A percentile compares a stretch with the other conserved stretches of the same genome.
Evolutionary conservation across 2,329 filamentous ascomycete species (phyloP).

Genomic region (Hypoxylon sp.): DNA sequence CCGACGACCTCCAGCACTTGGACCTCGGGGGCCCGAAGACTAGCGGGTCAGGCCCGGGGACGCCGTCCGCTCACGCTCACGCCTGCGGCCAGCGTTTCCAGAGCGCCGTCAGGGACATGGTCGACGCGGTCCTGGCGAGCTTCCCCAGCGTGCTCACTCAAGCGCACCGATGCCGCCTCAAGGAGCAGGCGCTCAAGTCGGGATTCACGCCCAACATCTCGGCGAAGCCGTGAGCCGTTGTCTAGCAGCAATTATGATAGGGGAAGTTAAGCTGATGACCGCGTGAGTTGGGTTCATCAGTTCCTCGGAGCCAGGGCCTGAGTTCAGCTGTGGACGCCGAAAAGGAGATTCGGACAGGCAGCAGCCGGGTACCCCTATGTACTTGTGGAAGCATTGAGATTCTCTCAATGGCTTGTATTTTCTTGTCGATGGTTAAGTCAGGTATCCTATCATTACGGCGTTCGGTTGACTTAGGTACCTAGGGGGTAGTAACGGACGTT

Average conservation of each 20-base stretch:
- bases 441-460: no score
- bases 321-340: no score
- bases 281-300: no score
- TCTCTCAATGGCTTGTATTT: not conserved
- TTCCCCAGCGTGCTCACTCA: conserved; percentile 26
- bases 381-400: not conserved
- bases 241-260: not conserved
- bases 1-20: conserved; percentile 12
- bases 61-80: not conserved
- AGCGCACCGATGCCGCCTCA: conserved; percentile 20
- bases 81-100: not conserved
- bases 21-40: conserved; percentile 5
- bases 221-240: not conserved
- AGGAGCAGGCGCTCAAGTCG: conserved; percentile 30
- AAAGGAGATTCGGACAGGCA: no score
- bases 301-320: no score
- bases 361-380: not conserved
- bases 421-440: no score
- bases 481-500: not conserved
- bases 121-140: conserved; percentile 14
- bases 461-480: no score
- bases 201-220: conserved; percentile 16
- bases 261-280: not conserved
- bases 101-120: not conserved
- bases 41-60: not conserved